A percentile compares a stretch with the other conserved stretches of the same genome.
These are phyloP conservation scores for Fusarium hostae DNA, from an alignment of 2,329 filamentous ascomycete species.

Conservation along the genomic window DNA sequence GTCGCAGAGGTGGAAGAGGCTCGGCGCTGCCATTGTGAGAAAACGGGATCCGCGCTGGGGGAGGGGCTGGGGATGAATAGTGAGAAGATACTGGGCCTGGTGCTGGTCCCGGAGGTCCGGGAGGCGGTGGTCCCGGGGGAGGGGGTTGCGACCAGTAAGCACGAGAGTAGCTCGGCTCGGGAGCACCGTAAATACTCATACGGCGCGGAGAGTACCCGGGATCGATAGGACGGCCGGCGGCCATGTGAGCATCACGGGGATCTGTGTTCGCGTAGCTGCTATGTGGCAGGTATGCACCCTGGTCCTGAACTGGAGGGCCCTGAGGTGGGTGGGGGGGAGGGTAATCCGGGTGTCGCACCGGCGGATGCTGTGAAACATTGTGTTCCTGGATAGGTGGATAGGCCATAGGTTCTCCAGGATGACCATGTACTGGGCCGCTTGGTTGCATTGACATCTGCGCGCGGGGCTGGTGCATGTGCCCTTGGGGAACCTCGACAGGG, in stretches of 20 bases:
- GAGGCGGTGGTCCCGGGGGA: constrained; percentile 45
- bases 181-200: constrained; percentile 46
- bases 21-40: constrained; percentile 51
- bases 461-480: constrained; percentile 43
- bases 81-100: constrained; percentile 39
- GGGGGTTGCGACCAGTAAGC: constrained; percentile 51
- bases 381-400: constrained; percentile 46
- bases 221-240: constrained; percentile 48
- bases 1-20: constrained; percentile 53
- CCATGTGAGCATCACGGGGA: constrained; percentile 46
- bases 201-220: constrained; percentile 48
- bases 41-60: constrained; percentile 50
- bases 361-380: constrained; percentile 39
- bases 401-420: constrained; percentile 36
- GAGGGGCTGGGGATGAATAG: constrained; percentile 44
- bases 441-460: constrained; percentile 41
- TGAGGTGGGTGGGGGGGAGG: constrained; percentile 42
- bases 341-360: constrained; percentile 46
- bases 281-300: constrained; percentile 46
- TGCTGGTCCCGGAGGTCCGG: constrained; percentile 27
- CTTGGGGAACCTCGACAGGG: constrained; percentile 41
- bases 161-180: constrained; percentile 48
- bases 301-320: constrained; percentile 38
- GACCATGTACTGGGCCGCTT: constrained; percentile 38
- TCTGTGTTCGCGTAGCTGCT: constrained; percentile 45